These are phyloP conservation scores for Arachnopeziza araneosa DNA, from an alignment of 2,329 filamentous ascomycete species.

Conservation along the genomic window DNA sequence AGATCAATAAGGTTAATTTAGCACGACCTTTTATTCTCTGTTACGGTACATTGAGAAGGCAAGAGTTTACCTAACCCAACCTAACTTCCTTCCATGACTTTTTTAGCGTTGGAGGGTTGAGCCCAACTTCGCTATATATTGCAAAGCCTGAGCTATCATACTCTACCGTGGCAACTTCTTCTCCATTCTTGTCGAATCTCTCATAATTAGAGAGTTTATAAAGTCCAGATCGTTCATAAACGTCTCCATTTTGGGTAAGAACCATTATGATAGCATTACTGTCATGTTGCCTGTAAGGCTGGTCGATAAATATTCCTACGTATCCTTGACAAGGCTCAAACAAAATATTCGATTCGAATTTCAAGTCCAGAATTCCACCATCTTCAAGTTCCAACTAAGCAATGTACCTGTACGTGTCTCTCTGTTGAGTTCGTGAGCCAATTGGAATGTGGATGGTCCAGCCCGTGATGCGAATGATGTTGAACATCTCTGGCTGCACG, in stretches of 20 bases:
- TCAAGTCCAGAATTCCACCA: conserved; percentile 1
- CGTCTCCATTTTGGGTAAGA: not conserved
- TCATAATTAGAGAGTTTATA: not conserved
- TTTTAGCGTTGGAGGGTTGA: not conserved
- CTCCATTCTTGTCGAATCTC: not conserved
- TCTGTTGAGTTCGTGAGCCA: not conserved
- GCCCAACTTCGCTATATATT: not conserved
- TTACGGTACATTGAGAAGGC: no score
- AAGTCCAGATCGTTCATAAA: not conserved
- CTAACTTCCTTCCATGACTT: not conserved
- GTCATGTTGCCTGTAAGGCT: not conserved
- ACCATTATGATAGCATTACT: not conserved
- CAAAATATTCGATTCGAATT: conserved; percentile 3
- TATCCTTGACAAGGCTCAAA: not conserved
- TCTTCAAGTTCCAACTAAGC: conserved; percentile 1
- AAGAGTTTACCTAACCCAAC: no score
- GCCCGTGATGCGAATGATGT: conserved; percentile 3
- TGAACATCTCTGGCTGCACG: not conserved
- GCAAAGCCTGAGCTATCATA: not conserved
- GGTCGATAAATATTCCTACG: not conserved
- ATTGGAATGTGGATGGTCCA: conserved; percentile 3
- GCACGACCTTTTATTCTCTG: no score
- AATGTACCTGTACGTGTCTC: conserved; percentile 1
- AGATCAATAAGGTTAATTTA: no score
- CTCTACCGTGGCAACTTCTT: not conserved